These are phyloP conservation scores for Aureobasidium sp. DNA, from an alignment of 2,329 filamentous ascomycete genomes.

Conservation along the genomic window DNA sequence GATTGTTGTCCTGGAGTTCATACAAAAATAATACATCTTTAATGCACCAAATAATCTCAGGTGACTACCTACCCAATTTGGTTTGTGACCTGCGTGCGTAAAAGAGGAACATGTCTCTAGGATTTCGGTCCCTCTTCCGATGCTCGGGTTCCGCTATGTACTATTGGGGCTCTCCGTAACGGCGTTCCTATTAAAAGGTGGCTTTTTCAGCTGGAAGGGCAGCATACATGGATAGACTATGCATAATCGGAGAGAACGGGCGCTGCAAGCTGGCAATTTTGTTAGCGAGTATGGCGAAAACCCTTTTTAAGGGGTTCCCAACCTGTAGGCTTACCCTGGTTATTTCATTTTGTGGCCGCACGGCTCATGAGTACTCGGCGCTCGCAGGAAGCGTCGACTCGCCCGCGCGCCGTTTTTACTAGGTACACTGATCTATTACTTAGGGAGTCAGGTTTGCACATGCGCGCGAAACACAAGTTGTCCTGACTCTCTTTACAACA, in stretches of 20 bases:
- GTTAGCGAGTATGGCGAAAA: neutral
- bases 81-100: neutral
- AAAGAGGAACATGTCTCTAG: neutral
- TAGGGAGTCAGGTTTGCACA: neutral
- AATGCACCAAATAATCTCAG: neutral
- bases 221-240: neutral
- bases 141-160: neutral
- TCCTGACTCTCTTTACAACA: neutral
- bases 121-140: neutral
- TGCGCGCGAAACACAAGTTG: neutral
- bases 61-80: no score
- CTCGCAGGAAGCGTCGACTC: neutral
- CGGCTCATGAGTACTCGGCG: neutral
- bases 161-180: neutral
- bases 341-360: neutral
- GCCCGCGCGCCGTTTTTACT: conserved; percentile 1
- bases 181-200: neutral
- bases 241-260: neutral
- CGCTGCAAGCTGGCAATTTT: neutral
- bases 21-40: neutral
- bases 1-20: neutral
- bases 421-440: neutral
- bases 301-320: neutral
- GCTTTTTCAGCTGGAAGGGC: neutral
- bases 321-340: neutral